Base-by-base conservation (phyloP, 139 green algal species). In the Dunaliella primolecta region DNA sequence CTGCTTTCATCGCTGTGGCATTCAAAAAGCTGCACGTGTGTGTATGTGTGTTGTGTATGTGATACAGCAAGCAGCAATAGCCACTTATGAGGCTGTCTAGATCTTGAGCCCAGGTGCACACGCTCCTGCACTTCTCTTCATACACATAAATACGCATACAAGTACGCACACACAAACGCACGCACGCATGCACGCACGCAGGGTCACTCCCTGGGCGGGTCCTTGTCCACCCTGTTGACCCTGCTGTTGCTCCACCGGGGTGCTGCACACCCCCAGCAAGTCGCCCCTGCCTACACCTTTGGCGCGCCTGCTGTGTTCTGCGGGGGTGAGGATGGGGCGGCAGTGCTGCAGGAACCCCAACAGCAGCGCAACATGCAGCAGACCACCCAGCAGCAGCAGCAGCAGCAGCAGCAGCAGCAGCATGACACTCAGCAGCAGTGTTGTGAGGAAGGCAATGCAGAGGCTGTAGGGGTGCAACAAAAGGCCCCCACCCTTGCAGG, bases 191-290 rank as follows among this genome's bases (percentile, higher is more conserved):
- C 46, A 64, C 46, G 15, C 46, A 64, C 46, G 15, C 46, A 64
- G 46, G 96, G 96, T 33, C 97, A 99, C 90, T 98, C 94, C 33
- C 94, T 99, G 71, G 97, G 97, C 23, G 97, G 97, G 82, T 93
- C 82, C 29, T 86, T 99, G 21, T 93, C 92, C 20, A 95, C 93
- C 0, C 75, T 98, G 79, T 87, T 99, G 24, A 91, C 94, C 87
- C 91, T 99, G 71, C 96, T 99, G 93, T 89, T 96, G 31, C 86
- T 98, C 75, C 75, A 93, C 32, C 91, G 96, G 30, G 94, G 94
- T 23, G 91, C 94, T 56, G 77, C 98, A n/a, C 89, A 87, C 15
- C 80, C 87, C 0, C 23, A 85, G 35, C 37, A 86, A 82, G 80
- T 98, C 77, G 81, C 87, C 0, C 95, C 96, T 21, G 87, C 96